These are phyloP conservation scores for Graphiopsis chlorocephala DNA, from an alignment of 2,329 filamentous ascomycete species.

Conservation along the genomic window DNA sequence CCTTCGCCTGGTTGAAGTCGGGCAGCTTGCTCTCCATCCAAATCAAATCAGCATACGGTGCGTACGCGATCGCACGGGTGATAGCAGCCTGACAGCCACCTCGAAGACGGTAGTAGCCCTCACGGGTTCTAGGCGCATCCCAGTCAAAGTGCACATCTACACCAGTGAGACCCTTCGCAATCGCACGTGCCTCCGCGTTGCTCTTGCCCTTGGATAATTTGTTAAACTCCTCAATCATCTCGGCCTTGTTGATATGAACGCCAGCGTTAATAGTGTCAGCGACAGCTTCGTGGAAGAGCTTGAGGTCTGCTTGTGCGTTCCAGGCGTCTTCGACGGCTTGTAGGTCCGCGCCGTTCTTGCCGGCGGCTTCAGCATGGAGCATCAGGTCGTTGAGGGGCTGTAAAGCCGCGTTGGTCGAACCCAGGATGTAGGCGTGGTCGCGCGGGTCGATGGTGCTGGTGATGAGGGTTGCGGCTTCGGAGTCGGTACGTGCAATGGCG, in stretches of 20 bases:
- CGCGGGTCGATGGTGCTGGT: constrained; percentile 93
- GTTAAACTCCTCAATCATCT: constrained; percentile 65
- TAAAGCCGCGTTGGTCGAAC: constrained; percentile 79
- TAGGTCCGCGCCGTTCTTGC: constrained; percentile 76
- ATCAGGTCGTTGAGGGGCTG: constrained; percentile 88
- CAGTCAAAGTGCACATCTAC: constrained; percentile 88
- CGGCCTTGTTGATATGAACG: constrained; percentile 65
- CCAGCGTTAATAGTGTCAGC: constrained; percentile 73
- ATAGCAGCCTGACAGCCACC: constrained; percentile 89
- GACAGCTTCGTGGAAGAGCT: constrained; percentile 89
- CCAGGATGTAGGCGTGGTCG: constrained; percentile 91
- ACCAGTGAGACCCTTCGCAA: constrained; percentile 75
- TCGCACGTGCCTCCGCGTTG: constrained; percentile 74
- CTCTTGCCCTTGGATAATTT: constrained; percentile 74
- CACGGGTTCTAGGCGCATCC: constrained; percentile 87
- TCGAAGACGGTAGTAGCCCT: constrained; percentile 91
- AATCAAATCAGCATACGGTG: constrained; percentile 90
- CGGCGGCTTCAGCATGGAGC: constrained; percentile 75
- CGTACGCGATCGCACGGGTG: constrained; percentile 87
- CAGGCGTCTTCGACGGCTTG: constrained; percentile 92
- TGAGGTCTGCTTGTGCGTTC: constrained; percentile 73
- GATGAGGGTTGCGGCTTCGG: constrained; percentile 95
- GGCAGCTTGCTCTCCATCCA: constrained; percentile 99
- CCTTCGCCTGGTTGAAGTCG: constrained; percentile 83
- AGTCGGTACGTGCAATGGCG: constrained; percentile 90